Evolutionary conservation across 192 early-diverging fungal genomes (phyloP).

Genomic region (Glomus cerebriforme): DNA sequence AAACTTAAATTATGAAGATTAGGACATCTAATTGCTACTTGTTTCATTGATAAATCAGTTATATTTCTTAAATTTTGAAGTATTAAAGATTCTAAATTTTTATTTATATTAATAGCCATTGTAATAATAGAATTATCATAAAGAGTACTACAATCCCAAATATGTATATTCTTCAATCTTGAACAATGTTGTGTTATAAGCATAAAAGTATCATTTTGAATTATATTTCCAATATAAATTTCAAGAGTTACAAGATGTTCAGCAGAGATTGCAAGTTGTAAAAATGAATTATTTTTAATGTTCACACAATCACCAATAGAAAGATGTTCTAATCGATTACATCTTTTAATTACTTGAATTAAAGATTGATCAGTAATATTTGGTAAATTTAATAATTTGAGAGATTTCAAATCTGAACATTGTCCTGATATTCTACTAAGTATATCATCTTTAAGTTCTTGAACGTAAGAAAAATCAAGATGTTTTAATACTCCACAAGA

Average conservation of each 20-base stretch:
- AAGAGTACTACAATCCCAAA: constrained; percentile 25
- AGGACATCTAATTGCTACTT: constrained; percentile 14
- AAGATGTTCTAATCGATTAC: constrained; percentile 14
- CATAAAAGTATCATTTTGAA: constrained; percentile 2
- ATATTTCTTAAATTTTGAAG: constrained; percentile 24
- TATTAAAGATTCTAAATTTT: constrained; percentile 22
- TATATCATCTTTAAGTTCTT: background rate
- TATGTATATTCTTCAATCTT: constrained; percentile 22
- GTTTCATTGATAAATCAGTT: constrained; percentile 17
- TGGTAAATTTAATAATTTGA: constrained; percentile 30
- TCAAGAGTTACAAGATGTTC: constrained; percentile 14
- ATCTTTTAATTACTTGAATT: background rate
- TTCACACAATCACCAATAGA: constrained; percentile 23
- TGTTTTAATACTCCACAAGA: constrained; percentile 19
- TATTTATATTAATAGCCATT: constrained; percentile 3
- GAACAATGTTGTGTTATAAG: constrained; percentile 10
- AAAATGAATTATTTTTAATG: background rate
- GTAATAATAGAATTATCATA: background rate
- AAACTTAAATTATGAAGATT: constrained; percentile 24
- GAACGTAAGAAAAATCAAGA: constrained; percentile 25
- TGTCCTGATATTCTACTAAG: constrained; percentile 8
- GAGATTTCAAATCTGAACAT: constrained; percentile 25
- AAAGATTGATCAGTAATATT: constrained; percentile 19
- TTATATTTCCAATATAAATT: constrained; percentile 19
- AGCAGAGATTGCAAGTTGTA: background rate